A percentile compares a stretch with the other conserved stretches of the same genome.
Evolutionary conservation across 371 early-diverging fungal genomes (phyloP).

Genomic region (Syncephalastrum sp.): DNA sequence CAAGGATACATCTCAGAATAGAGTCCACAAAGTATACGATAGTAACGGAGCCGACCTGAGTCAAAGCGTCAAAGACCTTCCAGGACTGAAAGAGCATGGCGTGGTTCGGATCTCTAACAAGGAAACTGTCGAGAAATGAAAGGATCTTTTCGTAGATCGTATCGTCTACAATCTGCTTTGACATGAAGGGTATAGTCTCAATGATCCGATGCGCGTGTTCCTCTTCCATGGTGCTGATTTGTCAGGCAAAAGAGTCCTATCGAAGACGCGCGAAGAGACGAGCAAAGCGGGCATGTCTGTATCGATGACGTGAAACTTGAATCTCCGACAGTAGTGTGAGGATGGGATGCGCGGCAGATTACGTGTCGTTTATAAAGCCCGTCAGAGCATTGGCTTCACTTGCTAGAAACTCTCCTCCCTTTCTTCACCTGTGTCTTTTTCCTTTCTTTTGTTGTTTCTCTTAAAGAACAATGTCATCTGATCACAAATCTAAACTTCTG

Average conservation of each 20-base stretch:
- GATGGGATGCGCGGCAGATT: slow-evolving; percentile 1
- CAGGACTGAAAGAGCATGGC: slow-evolving; percentile 12
- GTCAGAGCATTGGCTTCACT: slow-evolving; percentile 3
- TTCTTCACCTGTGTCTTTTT: slow-evolving; percentile 1
- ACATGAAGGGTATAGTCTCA: slow-evolving; percentile 38
- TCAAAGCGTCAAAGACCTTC: slow-evolving; percentile 21
- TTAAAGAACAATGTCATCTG: slow-evolving; percentile 18
- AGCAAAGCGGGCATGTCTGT: too few species aligned
- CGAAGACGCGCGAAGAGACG: too few species aligned
- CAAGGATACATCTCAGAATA: too few species aligned
- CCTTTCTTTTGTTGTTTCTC: slow-evolving; percentile 6
- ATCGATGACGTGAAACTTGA: slow-evolving; percentile 2
- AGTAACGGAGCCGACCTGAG: slow-evolving; percentile 12
- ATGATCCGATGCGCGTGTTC: slow-evolving; percentile 31
- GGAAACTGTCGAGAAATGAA: slow-evolving; percentile 23
- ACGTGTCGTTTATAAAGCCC: slow-evolving; percentile 16
- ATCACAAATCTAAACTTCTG: slow-evolving; percentile 22
- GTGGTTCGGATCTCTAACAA: slow-evolving; percentile 9
- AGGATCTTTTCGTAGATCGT: slow-evolving; percentile 49
- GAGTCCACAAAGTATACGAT: too few species aligned
- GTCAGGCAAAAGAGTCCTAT: background rate
- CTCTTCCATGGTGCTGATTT: slow-evolving; percentile 2
- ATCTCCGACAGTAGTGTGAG: background rate
- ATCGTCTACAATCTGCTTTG: slow-evolving; percentile 44
- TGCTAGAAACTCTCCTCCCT: background rate